A percentile compares a stretch with the other conserved stretches of the same genome.
These are phyloP conservation scores for Cystobasidium ongulense DNA, from an alignment of 768 basidiomycete species.

Conservation along the genomic window DNA sequence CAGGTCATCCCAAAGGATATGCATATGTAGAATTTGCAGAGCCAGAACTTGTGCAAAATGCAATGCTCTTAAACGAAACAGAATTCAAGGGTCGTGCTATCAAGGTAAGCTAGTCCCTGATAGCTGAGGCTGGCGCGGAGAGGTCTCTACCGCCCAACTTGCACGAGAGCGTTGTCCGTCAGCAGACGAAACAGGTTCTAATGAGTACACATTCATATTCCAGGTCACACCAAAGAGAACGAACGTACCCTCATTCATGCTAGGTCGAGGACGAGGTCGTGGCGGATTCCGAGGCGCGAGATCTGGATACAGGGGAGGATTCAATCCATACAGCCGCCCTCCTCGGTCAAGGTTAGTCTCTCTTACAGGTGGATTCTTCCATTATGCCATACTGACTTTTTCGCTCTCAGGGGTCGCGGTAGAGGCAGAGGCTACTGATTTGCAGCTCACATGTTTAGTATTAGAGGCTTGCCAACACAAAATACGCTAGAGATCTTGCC, in stretches of 20 bases:
- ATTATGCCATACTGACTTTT: neutral
- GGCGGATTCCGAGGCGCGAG: constrained; percentile 54
- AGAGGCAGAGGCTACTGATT: constrained; percentile 12
- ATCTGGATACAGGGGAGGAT: constrained; percentile 49
- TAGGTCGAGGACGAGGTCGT: constrained; percentile 58
- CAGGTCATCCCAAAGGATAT: constrained; percentile 99
- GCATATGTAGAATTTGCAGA: constrained; percentile 99
- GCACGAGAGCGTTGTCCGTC: too few relatives aligned
- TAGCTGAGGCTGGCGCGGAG: too few relatives aligned
- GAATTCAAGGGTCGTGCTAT: constrained; percentile 85
- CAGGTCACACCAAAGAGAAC: constrained; percentile 94
- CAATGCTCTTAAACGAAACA: constrained; percentile 89
- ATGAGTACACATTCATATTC: neutral
- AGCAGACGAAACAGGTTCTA: neutral
- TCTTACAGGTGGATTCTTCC: neutral
- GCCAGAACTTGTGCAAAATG: constrained; percentile 78
- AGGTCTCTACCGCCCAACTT: neutral
- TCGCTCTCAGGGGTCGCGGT: constrained; percentile 17
- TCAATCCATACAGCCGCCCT: constrained; percentile 28
- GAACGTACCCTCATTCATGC: constrained; percentile 81
- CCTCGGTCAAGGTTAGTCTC: constrained; percentile 8
- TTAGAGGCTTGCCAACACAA: neutral
- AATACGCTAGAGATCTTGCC: neutral
- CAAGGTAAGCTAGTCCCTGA: constrained; percentile 53
- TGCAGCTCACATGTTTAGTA: neutral